A percentile compares a stretch with the other conserved stretches of the same genome.
phyloP scores from a whole-genome alignment of 208 protist species.

The Trichomonas vaginalis region DNA sequence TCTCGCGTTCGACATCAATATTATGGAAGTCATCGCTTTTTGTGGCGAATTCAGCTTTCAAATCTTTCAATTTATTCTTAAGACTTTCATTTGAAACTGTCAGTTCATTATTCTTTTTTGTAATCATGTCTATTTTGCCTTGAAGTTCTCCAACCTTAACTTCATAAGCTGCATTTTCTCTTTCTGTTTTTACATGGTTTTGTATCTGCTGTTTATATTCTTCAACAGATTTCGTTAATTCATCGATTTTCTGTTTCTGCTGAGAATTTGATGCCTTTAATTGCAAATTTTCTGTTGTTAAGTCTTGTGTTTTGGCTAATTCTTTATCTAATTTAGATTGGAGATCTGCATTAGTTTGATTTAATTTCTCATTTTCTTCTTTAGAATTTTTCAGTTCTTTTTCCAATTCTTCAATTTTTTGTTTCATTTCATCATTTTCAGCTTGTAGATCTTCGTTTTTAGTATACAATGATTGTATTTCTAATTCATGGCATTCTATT shows the following conservation, averaged over 20 bases:
- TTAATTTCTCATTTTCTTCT: background rate
- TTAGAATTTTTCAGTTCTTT: background rate
- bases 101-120: background rate
- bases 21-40: background rate
- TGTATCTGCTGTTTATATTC: background rate
- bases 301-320: background rate
- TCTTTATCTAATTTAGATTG: background rate
- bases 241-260: background rate
- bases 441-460: background rate
- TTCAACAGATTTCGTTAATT: background rate
- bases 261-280: background rate
- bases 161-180: constrained; percentile 9
- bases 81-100: background rate
- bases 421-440: background rate
- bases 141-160: background rate
- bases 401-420: background rate
- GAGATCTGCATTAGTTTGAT: background rate
- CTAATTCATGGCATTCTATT: background rate
- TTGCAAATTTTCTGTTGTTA: background rate
- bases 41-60: background rate
- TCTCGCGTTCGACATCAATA: background rate
- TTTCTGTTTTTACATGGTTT: background rate
- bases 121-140: background rate
- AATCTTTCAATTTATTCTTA: background rate
- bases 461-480: background rate